Base-by-base conservation (phyloP, 345 rosid genomes). In the Chamaenerion angustifolium region DNA sequence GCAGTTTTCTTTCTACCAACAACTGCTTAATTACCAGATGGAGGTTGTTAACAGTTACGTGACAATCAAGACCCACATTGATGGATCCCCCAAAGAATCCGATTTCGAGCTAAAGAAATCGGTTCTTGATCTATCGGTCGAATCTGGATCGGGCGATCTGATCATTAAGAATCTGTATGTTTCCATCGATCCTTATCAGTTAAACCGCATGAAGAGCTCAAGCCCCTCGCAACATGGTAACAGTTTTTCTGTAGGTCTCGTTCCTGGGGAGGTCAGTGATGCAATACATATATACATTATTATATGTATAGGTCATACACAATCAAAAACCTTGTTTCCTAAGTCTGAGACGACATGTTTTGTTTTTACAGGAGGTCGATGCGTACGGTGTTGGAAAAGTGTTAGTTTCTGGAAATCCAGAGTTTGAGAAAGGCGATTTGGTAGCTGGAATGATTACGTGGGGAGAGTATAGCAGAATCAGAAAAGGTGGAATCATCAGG, bases 171-270 rank as follows among this genome's bases (percentile, higher is more conserved):
- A 71, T 55, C 72, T 76, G 12, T 71, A 58, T 23, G 70, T 71
- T 8, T 78, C 88, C 8, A 67, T 78, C 2, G 84, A 81, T 46
- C 88, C 82, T 35, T 73, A 69, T 64, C 88, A 73, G 70, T 12
- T 75, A 11, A 73, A 76, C 64, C 73, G 84, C 42, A 56, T 81
- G 61, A 81, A 81, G 68, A 55, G 60, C 43, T 15, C 25, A 31
- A 65, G 82, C 58, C 54, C 73, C 0, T 67, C 84, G 0, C 88
- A 75, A 15, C 42, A 35, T n/a, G 25, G 54, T 1, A 0, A 16
- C 0, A 12, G 43, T 5, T 59, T 46, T 0, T 59, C 84, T 0
- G 19, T 5, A 16, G 62, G 49, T 18, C 45, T 73, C 6, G 2
- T 16, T 46, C 80, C 76, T 1, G 82, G 84, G 2, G 54, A 62